phyloP scores from a whole-genome alignment of 2,329 filamentous ascomycete species.

The Fusarium hainanense region DNA sequence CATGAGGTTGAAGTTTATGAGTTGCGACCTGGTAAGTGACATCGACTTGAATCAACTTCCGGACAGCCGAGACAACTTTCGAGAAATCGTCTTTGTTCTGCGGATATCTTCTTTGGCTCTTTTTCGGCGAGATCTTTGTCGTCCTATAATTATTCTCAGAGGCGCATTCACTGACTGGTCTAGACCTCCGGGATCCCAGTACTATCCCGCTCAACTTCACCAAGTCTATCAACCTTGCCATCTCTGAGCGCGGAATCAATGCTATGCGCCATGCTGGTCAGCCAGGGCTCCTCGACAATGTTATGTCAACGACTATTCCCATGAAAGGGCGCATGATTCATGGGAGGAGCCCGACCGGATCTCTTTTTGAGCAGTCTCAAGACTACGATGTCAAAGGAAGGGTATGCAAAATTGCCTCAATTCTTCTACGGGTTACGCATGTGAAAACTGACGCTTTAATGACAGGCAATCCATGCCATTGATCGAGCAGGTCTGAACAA shows the following conservation, averaged over 20 bases:
- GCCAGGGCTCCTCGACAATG: slow-evolving; percentile 74
- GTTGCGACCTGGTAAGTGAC: slow-evolving; percentile 80
- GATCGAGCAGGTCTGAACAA: slow-evolving; percentile 88
- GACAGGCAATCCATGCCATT: slow-evolving; percentile 82
- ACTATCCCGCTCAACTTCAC: slow-evolving; percentile 94
- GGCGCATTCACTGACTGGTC: slow-evolving; percentile 33
- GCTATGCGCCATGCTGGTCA: slow-evolving; percentile 79
- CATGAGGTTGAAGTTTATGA: slow-evolving; percentile 95
- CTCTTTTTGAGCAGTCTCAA: slow-evolving; percentile 83
- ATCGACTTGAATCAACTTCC: slow-evolving; percentile 1
- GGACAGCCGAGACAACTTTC: not conserved
- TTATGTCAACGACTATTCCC: slow-evolving; percentile 83
- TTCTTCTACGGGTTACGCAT: not conserved
- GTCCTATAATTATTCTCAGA: not conserved
- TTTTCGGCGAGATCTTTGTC: slow-evolving; percentile 10
- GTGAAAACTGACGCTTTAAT: slow-evolving; percentile 17
- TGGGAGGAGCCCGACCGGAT: slow-evolving; percentile 70
- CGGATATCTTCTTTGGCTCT: not conserved
- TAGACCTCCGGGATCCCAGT: slow-evolving; percentile 86
- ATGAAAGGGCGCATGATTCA: slow-evolving; percentile 99
- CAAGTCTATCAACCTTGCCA: slow-evolving; percentile 96
- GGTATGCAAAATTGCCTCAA: slow-evolving; percentile 61
- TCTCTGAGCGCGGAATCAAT: slow-evolving; percentile 94
- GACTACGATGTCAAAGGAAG: slow-evolving; percentile 89
- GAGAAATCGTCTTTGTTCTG: not conserved